Evolutionary conservation across 768 basidiomycete species (phyloP).

Genomic region (Leccinum sublutescens): DNA sequence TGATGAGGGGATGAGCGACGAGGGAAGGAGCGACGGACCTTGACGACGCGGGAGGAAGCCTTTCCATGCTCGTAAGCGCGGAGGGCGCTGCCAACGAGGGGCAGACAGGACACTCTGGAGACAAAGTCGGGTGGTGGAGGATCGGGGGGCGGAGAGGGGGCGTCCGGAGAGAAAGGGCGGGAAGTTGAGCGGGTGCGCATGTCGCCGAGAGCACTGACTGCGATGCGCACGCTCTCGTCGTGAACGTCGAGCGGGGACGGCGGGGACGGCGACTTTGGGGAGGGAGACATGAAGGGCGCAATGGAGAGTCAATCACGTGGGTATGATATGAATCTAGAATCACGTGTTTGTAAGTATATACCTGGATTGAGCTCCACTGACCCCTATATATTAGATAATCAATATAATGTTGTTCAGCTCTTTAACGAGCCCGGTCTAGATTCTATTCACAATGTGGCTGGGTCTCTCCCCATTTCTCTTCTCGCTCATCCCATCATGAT

Average conservation of each 20-base stretch:
- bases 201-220: conserved; percentile 71
- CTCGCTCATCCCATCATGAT: conserved; percentile 13
- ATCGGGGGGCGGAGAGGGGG: conserved; percentile 8
- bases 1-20: conserved; percentile 10
- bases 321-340: not conserved
- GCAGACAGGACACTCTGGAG: conserved; percentile 54
- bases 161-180: not conserved
- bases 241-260: conserved; percentile 43
- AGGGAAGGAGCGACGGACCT: conserved; percentile 45
- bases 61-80: conserved; percentile 81
- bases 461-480: not conserved
- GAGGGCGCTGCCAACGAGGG: conserved; percentile 70
- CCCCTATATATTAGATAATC: not conserved
- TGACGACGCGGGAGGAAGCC: conserved; percentile 79
- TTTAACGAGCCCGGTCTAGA: not conserved
- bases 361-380: not conserved
- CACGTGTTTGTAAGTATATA: not conserved
- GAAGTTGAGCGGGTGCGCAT: conserved; percentile 37
- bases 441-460: conserved; percentile 18
- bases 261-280: not conserved
- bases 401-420: not conserved
- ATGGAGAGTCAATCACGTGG: conserved; percentile 9
- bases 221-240: conserved; percentile 79
- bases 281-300: not conserved
- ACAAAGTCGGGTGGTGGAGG: conserved; percentile 36